These are phyloP conservation scores for Irpex sp. DNA, from an alignment of 1,284 basidiomycete genomes.

Conservation along the genomic window DNA sequence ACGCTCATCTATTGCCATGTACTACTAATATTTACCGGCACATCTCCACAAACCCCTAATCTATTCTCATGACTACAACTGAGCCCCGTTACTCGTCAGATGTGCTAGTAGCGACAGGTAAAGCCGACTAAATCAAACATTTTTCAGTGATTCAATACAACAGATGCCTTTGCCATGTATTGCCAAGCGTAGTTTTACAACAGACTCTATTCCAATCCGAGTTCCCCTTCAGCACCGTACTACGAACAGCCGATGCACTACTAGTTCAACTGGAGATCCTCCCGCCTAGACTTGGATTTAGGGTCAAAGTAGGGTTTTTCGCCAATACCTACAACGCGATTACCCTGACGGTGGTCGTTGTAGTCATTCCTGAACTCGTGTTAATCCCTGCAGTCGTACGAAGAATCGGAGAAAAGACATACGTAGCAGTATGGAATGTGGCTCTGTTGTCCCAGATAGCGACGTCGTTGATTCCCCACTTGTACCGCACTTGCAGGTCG, in stretches of 20 bases:
- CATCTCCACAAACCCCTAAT: neutral
- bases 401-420: neutral
- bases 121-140: too few species aligned
- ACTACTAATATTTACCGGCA: neutral
- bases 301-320: constrained; percentile 62
- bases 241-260: neutral
- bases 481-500: constrained; percentile 55
- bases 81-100: too few species aligned
- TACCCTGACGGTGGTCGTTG: constrained; percentile 40
- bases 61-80: too few species aligned
- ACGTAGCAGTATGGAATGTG: constrained; percentile 52
- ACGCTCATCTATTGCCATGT: neutral
- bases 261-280: constrained; percentile 30
- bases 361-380: constrained; percentile 41
- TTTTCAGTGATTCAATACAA: too few species aligned
- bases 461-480: constrained; percentile 46
- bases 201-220: neutral
- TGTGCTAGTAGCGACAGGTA: too few species aligned
- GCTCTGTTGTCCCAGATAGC: constrained; percentile 57
- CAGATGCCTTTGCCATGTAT: too few species aligned
- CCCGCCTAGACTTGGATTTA: constrained; percentile 42
- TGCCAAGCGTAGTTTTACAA: neutral
- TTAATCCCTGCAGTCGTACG: neutral
- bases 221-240: neutral
- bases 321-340: constrained; percentile 35